Evolutionary conservation across 2,329 filamentous ascomycete species (phyloP).

Genomic region (Ceratocystis ficicola): DNA sequence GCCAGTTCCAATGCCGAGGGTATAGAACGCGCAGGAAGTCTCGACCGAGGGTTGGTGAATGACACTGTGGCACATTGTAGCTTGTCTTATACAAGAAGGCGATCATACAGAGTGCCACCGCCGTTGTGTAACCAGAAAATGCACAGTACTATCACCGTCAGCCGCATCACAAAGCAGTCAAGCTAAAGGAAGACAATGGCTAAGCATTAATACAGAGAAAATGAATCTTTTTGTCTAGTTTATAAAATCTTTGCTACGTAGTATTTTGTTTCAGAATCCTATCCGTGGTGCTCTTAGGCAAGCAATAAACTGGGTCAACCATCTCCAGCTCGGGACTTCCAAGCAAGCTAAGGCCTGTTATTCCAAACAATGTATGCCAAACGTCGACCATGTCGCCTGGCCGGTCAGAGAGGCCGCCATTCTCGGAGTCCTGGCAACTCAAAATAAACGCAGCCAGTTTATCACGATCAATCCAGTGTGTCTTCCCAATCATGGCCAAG

Average conservation of each 20-base stretch:
- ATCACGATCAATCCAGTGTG: slow-evolving; percentile 85
- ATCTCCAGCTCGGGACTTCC: slow-evolving; percentile 62
- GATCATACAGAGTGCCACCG: not conserved
- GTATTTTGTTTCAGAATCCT: slow-evolving; percentile 32
- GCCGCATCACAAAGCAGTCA: too few relatives aligned
- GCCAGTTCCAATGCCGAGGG: too few relatives aligned
- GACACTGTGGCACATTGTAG: not conserved
- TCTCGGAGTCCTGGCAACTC: slow-evolving; percentile 71
- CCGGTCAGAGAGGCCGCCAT: slow-evolving; percentile 77
- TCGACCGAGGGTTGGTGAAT: not conserved
- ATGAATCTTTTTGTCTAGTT: too few relatives aligned
- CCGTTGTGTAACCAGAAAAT: not conserved
- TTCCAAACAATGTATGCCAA: slow-evolving; percentile 83
- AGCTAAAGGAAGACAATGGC: too few relatives aligned
- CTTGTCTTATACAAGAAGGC: not conserved
- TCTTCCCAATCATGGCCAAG: slow-evolving; percentile 71
- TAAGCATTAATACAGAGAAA: too few relatives aligned
- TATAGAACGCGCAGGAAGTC: not conserved
- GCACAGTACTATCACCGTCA: too few relatives aligned
- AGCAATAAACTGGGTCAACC: slow-evolving; percentile 80
- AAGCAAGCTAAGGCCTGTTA: slow-evolving; percentile 77
- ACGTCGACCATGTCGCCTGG: slow-evolving; percentile 95
- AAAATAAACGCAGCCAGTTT: slow-evolving; percentile 75
- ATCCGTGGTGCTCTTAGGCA: slow-evolving; percentile 56
- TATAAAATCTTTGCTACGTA: not conserved